These are phyloP conservation scores for Myxozyma neotropica DNA, from an alignment of 805 yeast species.

Conservation along the genomic window DNA sequence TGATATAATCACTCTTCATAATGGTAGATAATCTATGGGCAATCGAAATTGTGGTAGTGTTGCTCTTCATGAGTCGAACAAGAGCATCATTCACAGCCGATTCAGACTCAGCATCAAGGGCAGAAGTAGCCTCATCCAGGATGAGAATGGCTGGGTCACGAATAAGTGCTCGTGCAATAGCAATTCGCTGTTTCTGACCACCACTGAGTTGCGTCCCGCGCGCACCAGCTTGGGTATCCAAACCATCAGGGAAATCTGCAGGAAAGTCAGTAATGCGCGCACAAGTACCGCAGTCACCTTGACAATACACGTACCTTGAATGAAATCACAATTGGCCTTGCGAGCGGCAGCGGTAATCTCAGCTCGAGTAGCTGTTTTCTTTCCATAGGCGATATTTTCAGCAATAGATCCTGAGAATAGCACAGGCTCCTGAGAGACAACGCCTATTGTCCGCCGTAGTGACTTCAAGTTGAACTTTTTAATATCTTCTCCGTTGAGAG, in stretches of 20 bases:
- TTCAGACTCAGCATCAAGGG: constrained; percentile 86
- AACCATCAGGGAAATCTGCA: constrained; percentile 71
- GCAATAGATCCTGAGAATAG: constrained; percentile 81
- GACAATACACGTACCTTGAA: constrained; percentile 43
- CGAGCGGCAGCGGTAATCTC: constrained; percentile 63
- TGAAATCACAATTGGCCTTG: constrained; percentile 76
- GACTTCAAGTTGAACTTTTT: constrained; percentile 67
- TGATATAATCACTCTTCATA: constrained; percentile 73
- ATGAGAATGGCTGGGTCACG: constrained; percentile 78
- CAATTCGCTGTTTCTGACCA: constrained; percentile 92
- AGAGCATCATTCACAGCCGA: constrained; percentile 79
- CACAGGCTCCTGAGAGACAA: constrained; percentile 91
- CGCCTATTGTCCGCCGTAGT: constrained; percentile 75
- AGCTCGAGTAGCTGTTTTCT: constrained; percentile 57
- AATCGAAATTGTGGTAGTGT: constrained; percentile 71
- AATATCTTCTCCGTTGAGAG: constrained; percentile 66
- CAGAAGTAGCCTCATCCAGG: constrained; percentile 93
- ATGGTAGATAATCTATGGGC: constrained; percentile 92
- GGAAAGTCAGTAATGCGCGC: too few relatives aligned
- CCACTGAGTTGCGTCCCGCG: constrained; percentile 89
- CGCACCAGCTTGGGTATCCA: constrained; percentile 83
- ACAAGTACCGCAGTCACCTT: too few relatives aligned
- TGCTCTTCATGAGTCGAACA: constrained; percentile 54
- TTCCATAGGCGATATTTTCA: constrained; percentile 81
- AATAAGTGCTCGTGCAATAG: constrained; percentile 83